Base-by-base conservation (phyloP, 305 asterid genomes). In the Fraxinus nigra region DNA sequence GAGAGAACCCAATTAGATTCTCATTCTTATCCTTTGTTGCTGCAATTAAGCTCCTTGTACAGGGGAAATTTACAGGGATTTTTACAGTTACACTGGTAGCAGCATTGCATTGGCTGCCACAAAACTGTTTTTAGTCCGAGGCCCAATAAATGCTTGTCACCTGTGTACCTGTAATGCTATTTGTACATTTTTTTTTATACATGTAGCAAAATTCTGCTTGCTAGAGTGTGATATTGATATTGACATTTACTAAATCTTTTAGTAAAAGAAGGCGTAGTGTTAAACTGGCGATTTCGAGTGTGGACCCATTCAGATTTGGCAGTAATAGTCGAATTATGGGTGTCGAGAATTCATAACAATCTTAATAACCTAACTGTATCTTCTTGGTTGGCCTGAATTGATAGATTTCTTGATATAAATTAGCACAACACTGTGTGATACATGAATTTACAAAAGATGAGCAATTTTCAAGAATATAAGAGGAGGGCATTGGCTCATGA, bases 1-100 rank as follows among this genome's bases (percentile, higher is more conserved):
- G 85, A 81, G 67, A 83, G 2, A 18, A 33, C 79, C 20, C 20
- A 75, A 65, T n/a, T 67, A 24, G n/a, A 18, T 22, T 81, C 61
- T 63, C 69, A 37, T 9, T 73, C 56, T 18, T 54, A 56, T 77
- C 43, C 48, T 78, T 34, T 33, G 30, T 33, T 61, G 72, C n/a
- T 13, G 1, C 38, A 34, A 33, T 33, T 33, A 33, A 33, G 37
- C 37, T 33, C 37, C 37, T 33, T 33, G 37, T 33, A 33, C 0
- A 5, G 7, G 37, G 8, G 38, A 34, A 5, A 5, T 34, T 34
- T 34, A 34, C 38, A 5, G 7, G 8, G 38, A 34, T 34, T 34
- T 34, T 34, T 34, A 34, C 38, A 5, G 7, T 34, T 34, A 34
- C 38, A 34, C 38, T 0, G 38, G 7, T 5, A 34, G 7, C 38